Conservation (phyloP, 805 yeast genomes). For the Ascoidea tarda region DNA sequence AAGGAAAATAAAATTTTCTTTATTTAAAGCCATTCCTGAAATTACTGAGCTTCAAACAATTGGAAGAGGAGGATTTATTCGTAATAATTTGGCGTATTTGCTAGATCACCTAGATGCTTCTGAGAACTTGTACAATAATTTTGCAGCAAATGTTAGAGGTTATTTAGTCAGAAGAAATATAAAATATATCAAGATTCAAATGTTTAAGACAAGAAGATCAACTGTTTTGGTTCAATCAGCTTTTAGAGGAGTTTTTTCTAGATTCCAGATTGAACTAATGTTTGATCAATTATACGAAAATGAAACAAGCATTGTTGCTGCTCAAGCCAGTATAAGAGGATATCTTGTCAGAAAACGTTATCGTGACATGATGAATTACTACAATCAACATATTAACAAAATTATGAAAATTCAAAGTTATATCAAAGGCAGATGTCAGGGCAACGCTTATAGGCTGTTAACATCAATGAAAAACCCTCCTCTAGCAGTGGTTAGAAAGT, state of each 20-base stretch:
- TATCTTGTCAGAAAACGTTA: conserved; percentile 22
- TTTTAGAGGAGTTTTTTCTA: conserved; percentile 46
- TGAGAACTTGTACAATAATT: conserved; percentile 21
- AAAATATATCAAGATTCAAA: conserved; percentile 6
- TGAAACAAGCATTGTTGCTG: conserved; percentile 20
- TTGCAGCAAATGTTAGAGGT: conserved; percentile 33
- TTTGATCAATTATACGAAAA: conserved; percentile 38
- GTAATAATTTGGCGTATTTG: conserved; percentile 27
- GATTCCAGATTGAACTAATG: conserved; percentile 41
- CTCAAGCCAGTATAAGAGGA: conserved; percentile 50
- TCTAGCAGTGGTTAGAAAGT: conserved; percentile 57
- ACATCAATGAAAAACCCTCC: conserved; percentile 66
- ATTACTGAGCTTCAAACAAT: conserved; percentile 26
- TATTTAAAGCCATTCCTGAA: conserved; percentile 1
- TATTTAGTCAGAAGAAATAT: conserved; percentile 20
- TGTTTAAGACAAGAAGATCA: conserved; percentile 14
- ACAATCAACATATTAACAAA: conserved; percentile 36
- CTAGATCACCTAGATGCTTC: conserved; percentile 26
- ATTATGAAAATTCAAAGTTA: conserved; percentile 64
- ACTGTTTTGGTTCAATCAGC: conserved; percentile 37
- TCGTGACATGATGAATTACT: conserved; percentile 27
- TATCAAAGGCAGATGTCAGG: conserved; percentile 53
- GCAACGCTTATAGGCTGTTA: conserved; percentile 59
- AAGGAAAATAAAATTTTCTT: conserved; percentile 10
- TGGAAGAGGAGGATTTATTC: conserved; percentile 28